phyloP scores from a whole-genome alignment of 2,329 filamentous ascomycete species.

The Ascochyta pisi region DNA sequence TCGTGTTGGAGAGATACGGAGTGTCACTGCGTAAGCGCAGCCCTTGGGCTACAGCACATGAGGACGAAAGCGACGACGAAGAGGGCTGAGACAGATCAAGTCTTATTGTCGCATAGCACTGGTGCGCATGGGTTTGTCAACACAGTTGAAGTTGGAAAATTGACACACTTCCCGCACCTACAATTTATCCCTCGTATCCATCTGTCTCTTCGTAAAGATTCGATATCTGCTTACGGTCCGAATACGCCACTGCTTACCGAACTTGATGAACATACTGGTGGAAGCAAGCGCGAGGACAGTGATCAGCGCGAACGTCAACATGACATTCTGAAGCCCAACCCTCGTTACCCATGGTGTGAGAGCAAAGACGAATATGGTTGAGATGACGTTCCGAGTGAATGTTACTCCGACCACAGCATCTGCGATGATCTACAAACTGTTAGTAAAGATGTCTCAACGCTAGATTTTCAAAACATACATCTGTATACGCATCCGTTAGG shows the following conservation, averaged over 20 bases:
- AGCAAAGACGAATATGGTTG: slow-evolving; percentile 57
- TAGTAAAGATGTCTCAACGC: not conserved
- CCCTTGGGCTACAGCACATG: slow-evolving; percentile 50
- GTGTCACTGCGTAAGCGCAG: slow-evolving; percentile 45
- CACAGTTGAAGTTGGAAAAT: too few species aligned
- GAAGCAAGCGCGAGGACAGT: slow-evolving; percentile 7
- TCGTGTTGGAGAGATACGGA: slow-evolving; percentile 44
- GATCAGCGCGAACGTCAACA: slow-evolving; percentile 21
- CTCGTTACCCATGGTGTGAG: slow-evolving; percentile 51
- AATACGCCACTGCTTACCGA: slow-evolving; percentile 14
- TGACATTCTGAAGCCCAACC: slow-evolving; percentile 15
- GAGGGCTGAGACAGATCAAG: not conserved
- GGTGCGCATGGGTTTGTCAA: not conserved
- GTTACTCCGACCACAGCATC: slow-evolving; percentile 56
- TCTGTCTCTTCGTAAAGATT: slow-evolving; percentile 3
- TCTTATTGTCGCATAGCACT: not conserved
- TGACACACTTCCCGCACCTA: too few species aligned
- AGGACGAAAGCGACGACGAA: slow-evolving; percentile 40
- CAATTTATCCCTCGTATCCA: slow-evolving; percentile 6
- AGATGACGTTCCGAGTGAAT: slow-evolving; percentile 54
- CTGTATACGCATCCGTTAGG: slow-evolving; percentile 44
- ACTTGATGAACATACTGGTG: slow-evolving; percentile 12
- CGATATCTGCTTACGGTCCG: slow-evolving; percentile 5
- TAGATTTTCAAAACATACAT: slow-evolving; percentile 1
- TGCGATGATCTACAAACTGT: slow-evolving; percentile 47